A percentile compares a stretch with the other conserved stretches of the same genome.
These are phyloP conservation scores for Saccharomycopsis schoenii DNA, from an alignment of 805 yeast species.

Conservation along the genomic window DNA sequence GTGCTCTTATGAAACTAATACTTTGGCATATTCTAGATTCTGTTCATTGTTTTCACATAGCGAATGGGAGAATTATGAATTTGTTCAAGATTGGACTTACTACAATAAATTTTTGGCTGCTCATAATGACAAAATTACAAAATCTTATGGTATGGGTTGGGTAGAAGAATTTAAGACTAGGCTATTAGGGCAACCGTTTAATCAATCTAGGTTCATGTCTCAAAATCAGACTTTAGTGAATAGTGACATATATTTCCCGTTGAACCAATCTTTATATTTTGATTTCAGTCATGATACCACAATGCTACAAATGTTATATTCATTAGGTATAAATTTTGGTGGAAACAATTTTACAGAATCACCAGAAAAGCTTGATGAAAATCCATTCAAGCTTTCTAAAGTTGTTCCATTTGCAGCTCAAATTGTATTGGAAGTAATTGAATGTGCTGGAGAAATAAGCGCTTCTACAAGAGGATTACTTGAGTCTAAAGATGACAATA, in stretches of 20 bases:
- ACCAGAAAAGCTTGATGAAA: background rate
- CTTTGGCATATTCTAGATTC: conserved; percentile 55
- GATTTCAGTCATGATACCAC: conserved; percentile 68
- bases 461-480: conserved; percentile 1
- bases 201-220: conserved; percentile 36
- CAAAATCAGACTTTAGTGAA: conserved; percentile 34
- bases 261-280: conserved; percentile 45
- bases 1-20: conserved; percentile 72
- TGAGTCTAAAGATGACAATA: background rate
- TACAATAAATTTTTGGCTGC: conserved; percentile 51
- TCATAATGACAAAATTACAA: conserved; percentile 43
- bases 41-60: conserved; percentile 60
- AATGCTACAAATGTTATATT: conserved; percentile 47
- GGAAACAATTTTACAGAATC: conserved; percentile 12
- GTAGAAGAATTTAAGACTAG: conserved; percentile 31
- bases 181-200: conserved; percentile 37
- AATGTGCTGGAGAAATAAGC: conserved; percentile 17
- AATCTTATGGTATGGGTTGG: conserved; percentile 52
- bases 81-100: conserved; percentile 46
- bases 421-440: conserved; percentile 17
- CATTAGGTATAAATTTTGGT: conserved; percentile 39
- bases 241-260: conserved; percentile 26
- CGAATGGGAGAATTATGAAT: conserved; percentile 54
- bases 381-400: background rate
- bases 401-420: conserved; percentile 18